phyloP scores from a whole-genome alignment of 1,284 basidiomycete species.

The Ceratobasidium sp. region DNA sequence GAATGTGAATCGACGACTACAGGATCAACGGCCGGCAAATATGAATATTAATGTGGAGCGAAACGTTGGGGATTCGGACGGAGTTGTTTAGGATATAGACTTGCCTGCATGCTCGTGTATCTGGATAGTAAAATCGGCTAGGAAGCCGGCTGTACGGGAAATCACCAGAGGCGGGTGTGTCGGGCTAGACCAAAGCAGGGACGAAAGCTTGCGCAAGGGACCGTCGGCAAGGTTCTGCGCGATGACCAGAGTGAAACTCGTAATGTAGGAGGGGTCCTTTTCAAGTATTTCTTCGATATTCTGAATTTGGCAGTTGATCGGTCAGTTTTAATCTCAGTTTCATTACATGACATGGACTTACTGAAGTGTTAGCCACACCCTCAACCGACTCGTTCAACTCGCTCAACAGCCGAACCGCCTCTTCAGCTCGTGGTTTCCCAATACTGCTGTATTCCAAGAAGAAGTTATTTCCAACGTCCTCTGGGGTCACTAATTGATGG shows the following conservation, averaged over 20 bases:
- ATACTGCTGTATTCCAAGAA: slow-evolving; percentile 82
- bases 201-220: slow-evolving; percentile 65
- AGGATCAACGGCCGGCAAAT: slow-evolving; percentile 18
- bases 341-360: slow-evolving; percentile 44
- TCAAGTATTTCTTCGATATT: slow-evolving; percentile 65
- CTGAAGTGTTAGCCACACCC: slow-evolving; percentile 68
- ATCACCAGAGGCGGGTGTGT: slow-evolving; percentile 71
- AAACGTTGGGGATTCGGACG: background rate
- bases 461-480: slow-evolving; percentile 95
- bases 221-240: slow-evolving; percentile 74
- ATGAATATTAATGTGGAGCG: slow-evolving; percentile 13
- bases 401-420: slow-evolving; percentile 76
- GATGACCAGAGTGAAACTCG: slow-evolving; percentile 79
- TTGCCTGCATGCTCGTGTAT: slow-evolving; percentile 83
- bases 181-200: slow-evolving; percentile 70
- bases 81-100: slow-evolving; percentile 45
- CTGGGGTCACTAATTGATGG: slow-evolving; percentile 61
- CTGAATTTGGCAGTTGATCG: slow-evolving; percentile 43
- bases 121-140: slow-evolving; percentile 87
- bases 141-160: slow-evolving; percentile 83
- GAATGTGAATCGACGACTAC: slow-evolving; percentile 93
- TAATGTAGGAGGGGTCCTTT: slow-evolving; percentile 58
- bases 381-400: slow-evolving; percentile 91
- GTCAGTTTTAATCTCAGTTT: background rate
- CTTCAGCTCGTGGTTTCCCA: slow-evolving; percentile 79